Base-by-base conservation (phyloP, 2,329 filamentous ascomycete species). In the Paramyrothecium sp. region DNA sequence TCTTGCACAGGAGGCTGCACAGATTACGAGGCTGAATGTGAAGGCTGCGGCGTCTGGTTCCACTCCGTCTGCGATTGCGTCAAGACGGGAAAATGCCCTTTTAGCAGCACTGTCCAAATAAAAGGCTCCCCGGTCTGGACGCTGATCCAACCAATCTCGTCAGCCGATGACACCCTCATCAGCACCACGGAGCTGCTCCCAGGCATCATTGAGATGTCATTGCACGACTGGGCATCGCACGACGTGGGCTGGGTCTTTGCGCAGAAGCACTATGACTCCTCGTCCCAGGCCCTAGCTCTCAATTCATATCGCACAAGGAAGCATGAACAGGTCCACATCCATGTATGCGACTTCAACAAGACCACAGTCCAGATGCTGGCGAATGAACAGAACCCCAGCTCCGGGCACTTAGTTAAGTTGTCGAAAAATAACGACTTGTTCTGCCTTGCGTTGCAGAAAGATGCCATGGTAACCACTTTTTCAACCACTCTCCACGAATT, bases 1-100 rank as follows among this genome's bases (percentile, higher is more conserved):
- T 54, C 22, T 23, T 53, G 51, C 50, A 26, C 51, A 8, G 51
- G 21, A 17, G 70, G 70, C 3, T 73, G 70, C 61, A 67, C 61
- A 0, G 54, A 59, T 52, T 22, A 47, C 5, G 38, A 59, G 22
- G 17, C 5, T 12, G 30, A 46, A 8, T 61, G 60, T 49, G n/a
- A 41, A 23, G 56, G 51, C 7, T 61, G 60, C 56, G 52, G 54
- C 7, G 17, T 61, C 8, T 61, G 46, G 26, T 61, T 56, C 50
- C 46, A 56, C 26, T 30, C 51, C 12, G n/a, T 61, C n/a, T 61
- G 60, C 54, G 16, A 54, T 23, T 61, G 60, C 38, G 3, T 61
- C 51, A 41, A 55, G 38, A 17, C 50, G n/a, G 20, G 2, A 1
- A 54, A 54, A 13, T 61, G 55, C 51, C 26, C 19, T 10, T 34